These are phyloP conservation scores for Trichocladium antarcticum DNA, from an alignment of 495 filamentous ascomycete species.

Conservation along the genomic window DNA sequence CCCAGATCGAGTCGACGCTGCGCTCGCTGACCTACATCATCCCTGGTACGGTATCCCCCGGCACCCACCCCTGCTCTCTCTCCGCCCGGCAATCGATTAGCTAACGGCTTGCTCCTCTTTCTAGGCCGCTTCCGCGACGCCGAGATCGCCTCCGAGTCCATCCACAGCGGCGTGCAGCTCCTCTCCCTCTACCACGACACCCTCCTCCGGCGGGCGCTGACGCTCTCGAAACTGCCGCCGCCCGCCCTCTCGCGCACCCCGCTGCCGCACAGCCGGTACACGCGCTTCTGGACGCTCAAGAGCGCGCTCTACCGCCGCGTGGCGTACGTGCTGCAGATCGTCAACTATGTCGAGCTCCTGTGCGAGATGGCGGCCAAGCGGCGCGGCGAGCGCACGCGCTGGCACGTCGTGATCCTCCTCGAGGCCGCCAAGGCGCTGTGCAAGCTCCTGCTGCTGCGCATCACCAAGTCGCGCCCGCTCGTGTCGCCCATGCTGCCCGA, in stretches of 20 bases:
- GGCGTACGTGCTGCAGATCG: constrained; percentile 71
- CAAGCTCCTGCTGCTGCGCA: constrained; percentile 65
- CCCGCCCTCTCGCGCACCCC: constrained; percentile 38
- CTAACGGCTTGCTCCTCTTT: constrained; percentile 5
- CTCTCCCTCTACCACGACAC: constrained; percentile 91
- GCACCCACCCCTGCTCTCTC: not conserved
- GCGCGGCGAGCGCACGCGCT: constrained; percentile 67
- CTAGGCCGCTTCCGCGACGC: constrained; percentile 84
- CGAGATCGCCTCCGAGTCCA: constrained; percentile 85
- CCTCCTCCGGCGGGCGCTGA: constrained; percentile 59
- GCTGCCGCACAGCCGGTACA: constrained; percentile 78
- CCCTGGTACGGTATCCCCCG: constrained; percentile 49
- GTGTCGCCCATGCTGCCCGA: constrained; percentile 79
- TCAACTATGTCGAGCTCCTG: constrained; percentile 84
- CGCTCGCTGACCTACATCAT: constrained; percentile 92
- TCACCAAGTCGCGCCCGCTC: constrained; percentile 76
- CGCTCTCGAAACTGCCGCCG: constrained; percentile 34
- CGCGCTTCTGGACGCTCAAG: constrained; percentile 71
- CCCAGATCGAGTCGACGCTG: constrained; percentile 84
- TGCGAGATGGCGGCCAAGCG: constrained; percentile 81
- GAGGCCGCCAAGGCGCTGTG: constrained; percentile 83
- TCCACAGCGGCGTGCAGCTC: constrained; percentile 79
- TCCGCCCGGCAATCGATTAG: not conserved
- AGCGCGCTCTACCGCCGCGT: constrained; percentile 65
- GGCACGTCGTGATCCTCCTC: constrained; percentile 80